Base-by-base conservation (phyloP, 2,329 filamentous ascomycete species). In the Penicillium decumbens region DNA sequence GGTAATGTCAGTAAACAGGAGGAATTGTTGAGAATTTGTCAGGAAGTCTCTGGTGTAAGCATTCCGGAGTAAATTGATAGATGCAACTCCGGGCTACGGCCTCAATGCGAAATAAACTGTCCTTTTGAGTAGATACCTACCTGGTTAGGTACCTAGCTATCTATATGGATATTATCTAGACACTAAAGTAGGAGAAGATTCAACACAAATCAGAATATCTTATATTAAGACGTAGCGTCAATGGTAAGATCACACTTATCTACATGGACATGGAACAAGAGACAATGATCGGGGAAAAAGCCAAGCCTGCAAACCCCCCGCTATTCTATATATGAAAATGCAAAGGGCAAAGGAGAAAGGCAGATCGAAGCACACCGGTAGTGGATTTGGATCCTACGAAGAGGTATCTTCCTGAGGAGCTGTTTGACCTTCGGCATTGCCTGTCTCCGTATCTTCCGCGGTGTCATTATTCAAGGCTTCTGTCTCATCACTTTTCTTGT, bases 1-100 rank as follows among this genome's bases (percentile, higher is more conserved):
- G 55, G 47, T 6, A 58, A 62, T 54, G 59, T 64, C 29, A 49
- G 28, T 4, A 64, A 64, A 46, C 63, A 66, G 50, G 63, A 65
- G 50, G 59, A 65, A 44, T 35, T 66, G 28, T 48, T 66, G 51
- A 50, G 45, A 15, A 54, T 63, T 49, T 63, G 61, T 41, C 46
- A 51, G 41, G 54, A 62, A 38, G 60, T 64, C 12, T 65, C 62
- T 10, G 60, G 60, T 13, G 55, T 62, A 18, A 39, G 38, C 12
- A 32, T 56, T 32, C 53, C 55, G 5, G 37, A 37, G 33, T 37
- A 20, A 20, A 4, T 10, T 35, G 15, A 18, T 4, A 15, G 30
- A 7, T 33, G 30, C 4, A 35, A 15, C 8, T 1, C 1, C 5
- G n/a, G n/a, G 13, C 1, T n/a, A 33, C 13, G 32, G 32, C 32